Base-by-base conservation (phyloP, 768 basidiomycete genomes). In the Agaricus bisporus region DNA sequence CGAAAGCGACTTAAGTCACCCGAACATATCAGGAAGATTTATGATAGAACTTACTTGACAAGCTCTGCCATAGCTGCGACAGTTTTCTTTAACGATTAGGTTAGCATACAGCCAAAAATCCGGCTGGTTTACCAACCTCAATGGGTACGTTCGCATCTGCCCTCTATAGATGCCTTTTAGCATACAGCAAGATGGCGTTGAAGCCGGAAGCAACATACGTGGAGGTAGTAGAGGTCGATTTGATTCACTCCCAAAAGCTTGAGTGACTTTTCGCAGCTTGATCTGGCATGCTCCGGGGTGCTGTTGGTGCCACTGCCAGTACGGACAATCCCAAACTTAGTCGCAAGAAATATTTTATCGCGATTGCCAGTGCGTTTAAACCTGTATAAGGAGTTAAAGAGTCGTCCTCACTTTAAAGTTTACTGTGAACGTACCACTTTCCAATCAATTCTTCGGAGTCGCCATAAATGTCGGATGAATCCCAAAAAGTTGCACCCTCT, bases 341-440 rank as follows among this genome's bases (percentile, higher is more conserved):
- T 83, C 2, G 82, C 81, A 17, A 86, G 70, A 66, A 85, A 86
- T 26, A 83, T 80, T 32, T 79, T 68, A 17, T 68, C 58, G 25
- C 79, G 68, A 49, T 77, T 78, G 7, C 79, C 80, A 9, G 75
- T 78, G 12, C 68, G 66, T 56, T 74, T 71, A 63, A 83, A 78
- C 79, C 79, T 67, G 49, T 35, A 37, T 15, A 26, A 14, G 12
- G 38, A 39, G 15, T 14, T 9, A 45, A 45, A 45, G 25, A 39
- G 8, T n/a, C 17, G 5, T n/a, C 12, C 38, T 45, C 22, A 14
- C 11, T 15, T 14, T 14, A 6, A 2, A 3, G 8, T 26, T 7
- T 12, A 44, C 18, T 28, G 17, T 2, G 41, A 41, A 45, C 15
- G 14, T 59, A 70, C 72, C 74, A 79, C 64, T 75, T 75, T 1